phyloP scores from a whole-genome alignment of 2,329 filamentous ascomycete genomes.

The Verticillium nubilum region DNA sequence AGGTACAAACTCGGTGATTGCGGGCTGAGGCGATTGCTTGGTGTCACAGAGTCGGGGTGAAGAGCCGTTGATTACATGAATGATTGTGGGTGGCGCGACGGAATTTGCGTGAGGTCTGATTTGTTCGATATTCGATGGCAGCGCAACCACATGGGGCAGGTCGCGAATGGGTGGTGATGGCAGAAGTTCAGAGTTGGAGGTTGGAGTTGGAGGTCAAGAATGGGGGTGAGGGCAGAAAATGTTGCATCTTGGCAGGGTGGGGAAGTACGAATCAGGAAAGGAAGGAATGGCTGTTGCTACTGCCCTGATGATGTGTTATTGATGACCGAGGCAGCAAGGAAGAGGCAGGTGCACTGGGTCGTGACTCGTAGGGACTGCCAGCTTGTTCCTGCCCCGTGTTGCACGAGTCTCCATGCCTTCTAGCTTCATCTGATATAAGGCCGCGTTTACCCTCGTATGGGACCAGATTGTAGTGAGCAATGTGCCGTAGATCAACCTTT shows the following conservation, averaged over 20 bases:
- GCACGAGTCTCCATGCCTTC: too few species aligned
- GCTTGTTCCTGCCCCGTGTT: neutral
- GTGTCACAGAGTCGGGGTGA: too few species aligned
- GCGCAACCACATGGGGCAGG: neutral
- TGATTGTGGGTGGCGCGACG: neutral
- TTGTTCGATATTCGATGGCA: neutral
- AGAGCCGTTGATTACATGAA: neutral
- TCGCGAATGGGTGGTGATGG: neutral
- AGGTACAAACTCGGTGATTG: neutral
- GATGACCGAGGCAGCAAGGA: neutral
- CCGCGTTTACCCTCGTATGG: too few species aligned
- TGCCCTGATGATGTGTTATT: neutral
- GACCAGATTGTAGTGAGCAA: too few species aligned
- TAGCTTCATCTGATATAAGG: too few species aligned
- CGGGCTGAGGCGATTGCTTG: too few species aligned
- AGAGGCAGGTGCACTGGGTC: neutral
- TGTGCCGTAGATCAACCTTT: too few species aligned
- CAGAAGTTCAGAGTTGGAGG: neutral
- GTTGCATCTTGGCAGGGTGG: neutral
- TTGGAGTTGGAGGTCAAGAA: neutral
- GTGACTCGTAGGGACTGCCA: neutral
- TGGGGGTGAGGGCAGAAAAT: neutral
- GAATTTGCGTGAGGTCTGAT: neutral
- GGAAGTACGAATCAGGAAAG: neutral
- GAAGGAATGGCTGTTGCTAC: slow-evolving; percentile 2